These are phyloP conservation scores for Colletotrichum musae DNA, from an alignment of 2,329 filamentous ascomycete genomes.

Conservation along the genomic window DNA sequence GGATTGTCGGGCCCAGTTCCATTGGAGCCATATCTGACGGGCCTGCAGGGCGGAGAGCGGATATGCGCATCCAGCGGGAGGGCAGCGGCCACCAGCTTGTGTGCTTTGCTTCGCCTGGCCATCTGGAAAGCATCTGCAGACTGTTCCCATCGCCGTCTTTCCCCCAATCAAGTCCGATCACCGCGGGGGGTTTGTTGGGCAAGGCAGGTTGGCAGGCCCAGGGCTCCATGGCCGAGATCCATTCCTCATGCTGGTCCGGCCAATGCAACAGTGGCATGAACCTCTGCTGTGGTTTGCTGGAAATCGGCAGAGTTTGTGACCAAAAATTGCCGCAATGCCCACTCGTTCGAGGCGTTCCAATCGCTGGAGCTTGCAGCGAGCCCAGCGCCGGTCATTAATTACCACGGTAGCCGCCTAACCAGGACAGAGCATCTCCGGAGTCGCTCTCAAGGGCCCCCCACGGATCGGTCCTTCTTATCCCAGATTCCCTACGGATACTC, in stretches of 20 bases:
- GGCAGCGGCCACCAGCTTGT: neutral
- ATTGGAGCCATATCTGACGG: constrained; percentile 35
- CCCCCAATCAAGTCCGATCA: constrained; percentile 26
- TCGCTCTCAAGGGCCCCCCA: constrained; percentile 24
- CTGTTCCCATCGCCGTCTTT: neutral
- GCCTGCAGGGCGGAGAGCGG: constrained; percentile 28
- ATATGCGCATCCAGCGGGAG: constrained; percentile 21
- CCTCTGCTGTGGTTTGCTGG: constrained; percentile 33
- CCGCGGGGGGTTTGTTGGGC: constrained; percentile 14
- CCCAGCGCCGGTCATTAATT: constrained; percentile 27
- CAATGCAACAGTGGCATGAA: constrained; percentile 39
- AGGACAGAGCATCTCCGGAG: constrained; percentile 28
- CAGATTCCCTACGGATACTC: neutral
- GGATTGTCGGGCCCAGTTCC: constrained; percentile 30
- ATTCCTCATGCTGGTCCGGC: constrained; percentile 33
- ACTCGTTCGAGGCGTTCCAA: constrained; percentile 39
- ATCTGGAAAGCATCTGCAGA: neutral
- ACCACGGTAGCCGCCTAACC: constrained; percentile 17
- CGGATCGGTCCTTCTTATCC: constrained; percentile 30
- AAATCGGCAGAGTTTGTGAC: constrained; percentile 33
- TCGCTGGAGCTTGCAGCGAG: constrained; percentile 28
- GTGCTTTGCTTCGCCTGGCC: constrained; percentile 17
- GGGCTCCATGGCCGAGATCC: constrained; percentile 30
- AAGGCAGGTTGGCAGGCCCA: neutral
- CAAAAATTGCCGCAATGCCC: constrained; percentile 41